Conservation (phyloP, 345 rosid genomes). For the Lepidium didymum region DNA sequence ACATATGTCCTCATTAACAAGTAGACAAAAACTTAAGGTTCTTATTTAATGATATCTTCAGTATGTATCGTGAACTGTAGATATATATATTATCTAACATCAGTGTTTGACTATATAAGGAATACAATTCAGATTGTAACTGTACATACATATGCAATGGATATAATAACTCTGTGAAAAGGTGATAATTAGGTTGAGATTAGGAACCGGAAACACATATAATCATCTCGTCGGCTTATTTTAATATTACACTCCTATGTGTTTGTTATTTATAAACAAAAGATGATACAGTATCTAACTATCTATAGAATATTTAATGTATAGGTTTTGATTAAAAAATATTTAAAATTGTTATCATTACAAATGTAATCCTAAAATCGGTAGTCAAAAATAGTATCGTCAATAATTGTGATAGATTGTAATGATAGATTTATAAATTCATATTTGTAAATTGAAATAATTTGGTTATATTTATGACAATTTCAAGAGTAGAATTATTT, state of each 20-base stretch:
- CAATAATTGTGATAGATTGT: not conserved
- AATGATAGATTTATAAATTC: no score
- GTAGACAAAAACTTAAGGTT: not conserved
- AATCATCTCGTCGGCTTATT: not conserved
- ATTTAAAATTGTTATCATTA: not conserved
- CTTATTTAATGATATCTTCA: not conserved
- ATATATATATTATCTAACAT: not conserved
- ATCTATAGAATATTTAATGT: not conserved
- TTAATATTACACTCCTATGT: not conserved
- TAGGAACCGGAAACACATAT: slow-evolving; percentile 19
- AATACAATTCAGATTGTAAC: slow-evolving; percentile 2
- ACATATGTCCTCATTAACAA: not conserved
- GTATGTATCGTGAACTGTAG: not conserved
- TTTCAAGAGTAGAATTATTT: not conserved
- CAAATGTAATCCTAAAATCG: not conserved
- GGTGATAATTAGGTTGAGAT: slow-evolving; percentile 13
- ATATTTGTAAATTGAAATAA: not conserved
- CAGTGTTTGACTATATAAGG: not conserved
- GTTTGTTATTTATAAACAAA: not conserved
- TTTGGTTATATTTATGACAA: not conserved
- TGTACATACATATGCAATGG: not conserved
- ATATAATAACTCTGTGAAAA: slow-evolving; percentile 9
- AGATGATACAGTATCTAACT: not conserved
- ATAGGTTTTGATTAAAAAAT: not conserved
- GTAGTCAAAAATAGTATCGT: not conserved